A percentile compares a stretch with the other conserved stretches of the same genome.
Conservation (phyloP, 331 rosid genomes). For the Phaseolus coccineus region DNA sequence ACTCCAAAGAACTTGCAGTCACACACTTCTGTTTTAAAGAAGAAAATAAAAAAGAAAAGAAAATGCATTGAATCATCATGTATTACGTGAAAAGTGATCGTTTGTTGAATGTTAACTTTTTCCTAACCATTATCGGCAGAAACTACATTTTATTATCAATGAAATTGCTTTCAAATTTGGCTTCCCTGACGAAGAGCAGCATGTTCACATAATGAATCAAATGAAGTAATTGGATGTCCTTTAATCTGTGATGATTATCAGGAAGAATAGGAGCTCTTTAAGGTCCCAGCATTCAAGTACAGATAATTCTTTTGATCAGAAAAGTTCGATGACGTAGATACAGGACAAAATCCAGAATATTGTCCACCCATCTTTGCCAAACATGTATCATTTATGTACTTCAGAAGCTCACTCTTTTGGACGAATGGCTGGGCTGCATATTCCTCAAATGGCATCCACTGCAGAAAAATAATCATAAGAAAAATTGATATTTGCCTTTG, state of each 20-base stretch:
- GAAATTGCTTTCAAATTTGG: constrained; percentile 47
- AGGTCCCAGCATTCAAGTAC: constrained; percentile 51
- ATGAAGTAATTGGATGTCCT: constrained; percentile 4
- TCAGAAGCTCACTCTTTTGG: constrained; percentile 50
- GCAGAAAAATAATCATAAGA: constrained; percentile 36
- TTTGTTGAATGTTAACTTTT: background rate
- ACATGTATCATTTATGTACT: constrained; percentile 50
- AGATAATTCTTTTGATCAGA: constrained; percentile 43
- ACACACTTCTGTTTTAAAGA: background rate
- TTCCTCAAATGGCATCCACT: constrained; percentile 86
- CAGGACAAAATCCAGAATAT: constrained; percentile 63
- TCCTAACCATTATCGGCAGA: background rate
- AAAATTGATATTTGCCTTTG: background rate
- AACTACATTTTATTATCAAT: background rate
- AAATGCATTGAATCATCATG: background rate
- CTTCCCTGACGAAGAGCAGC: constrained; percentile 14
- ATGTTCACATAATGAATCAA: constrained; percentile 35
- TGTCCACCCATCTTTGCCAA: constrained; percentile 53
- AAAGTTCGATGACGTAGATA: constrained; percentile 46
- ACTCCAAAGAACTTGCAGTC: constrained; percentile 20
- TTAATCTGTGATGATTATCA: constrained; percentile 25
- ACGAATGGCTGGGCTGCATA: constrained; percentile 59
- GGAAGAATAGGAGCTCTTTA: constrained; percentile 43
- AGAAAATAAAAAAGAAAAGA: no score
- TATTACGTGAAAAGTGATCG: background rate